Base-by-base conservation (phyloP, 73 alveolate genomes). In the Paramecium bursaria region DNA sequence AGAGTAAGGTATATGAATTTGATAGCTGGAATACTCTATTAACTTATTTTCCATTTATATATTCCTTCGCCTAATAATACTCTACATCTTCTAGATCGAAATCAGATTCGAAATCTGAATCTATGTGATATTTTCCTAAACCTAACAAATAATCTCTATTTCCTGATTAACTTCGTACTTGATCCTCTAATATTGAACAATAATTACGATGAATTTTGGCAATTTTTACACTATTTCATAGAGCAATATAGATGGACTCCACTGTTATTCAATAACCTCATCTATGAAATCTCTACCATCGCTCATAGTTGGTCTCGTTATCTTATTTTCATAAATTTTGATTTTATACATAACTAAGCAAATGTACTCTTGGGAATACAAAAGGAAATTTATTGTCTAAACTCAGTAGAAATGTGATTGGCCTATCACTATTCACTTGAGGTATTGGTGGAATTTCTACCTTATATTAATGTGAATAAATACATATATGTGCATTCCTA, bases 211-310 rank as follows among this genome's bases (percentile, higher is more conserved):
- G 22, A 67, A 67, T 39, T 39, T 5, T 39, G 82, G 82, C n/a
- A 67, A 42, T 14, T 6, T 39, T 42, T 39, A 19, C 0, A 67
- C 44, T 4, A 67, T 67, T 39, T 67, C 82, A 67, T 14, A 42
- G 6, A 67, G 57, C 33, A 67, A n/a, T 15, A 67, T 42, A 21
- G 49, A 67, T n/a, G 82, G 60, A 14, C 82, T 67, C 57, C 57
- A 67, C 21, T 4, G 60, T 35, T n/a, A 25, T 19, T 3, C 27
- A 0, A 67, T 67, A 19, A 67, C 44, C 25, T 67, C 50, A 15
- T 67, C 82, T 39, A 67, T 2, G 50, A 39, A 67, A 10, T 67
- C 82, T 39, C 46, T 15, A 21, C 60, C 82, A 67, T 67, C 60
- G 0, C 60, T 21, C 10, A 67, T 5, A 2, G 57, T 2, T 2